Evolutionary conservation across 345 rosid genomes (phyloP).

Genomic region (Syzygium grande): DNA sequence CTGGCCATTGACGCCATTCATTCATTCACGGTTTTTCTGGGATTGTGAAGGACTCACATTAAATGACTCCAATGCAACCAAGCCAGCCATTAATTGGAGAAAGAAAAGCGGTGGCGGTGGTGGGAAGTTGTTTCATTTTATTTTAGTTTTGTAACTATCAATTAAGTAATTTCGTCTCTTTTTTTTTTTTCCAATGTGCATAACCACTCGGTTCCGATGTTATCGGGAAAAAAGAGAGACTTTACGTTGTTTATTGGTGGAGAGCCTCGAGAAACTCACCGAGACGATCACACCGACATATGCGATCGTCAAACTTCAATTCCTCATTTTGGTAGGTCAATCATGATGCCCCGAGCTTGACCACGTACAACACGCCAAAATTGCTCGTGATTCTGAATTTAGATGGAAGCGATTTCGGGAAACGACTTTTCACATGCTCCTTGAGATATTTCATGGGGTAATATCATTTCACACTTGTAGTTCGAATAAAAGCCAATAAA

Average conservation of each 20-base stretch:
- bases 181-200: accelerated
- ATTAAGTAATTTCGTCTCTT: not conserved
- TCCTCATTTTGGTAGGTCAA: not conserved
- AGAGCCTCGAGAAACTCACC: not conserved
- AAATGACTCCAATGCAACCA: not conserved
- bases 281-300: not conserved
- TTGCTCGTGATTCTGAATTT: not conserved
- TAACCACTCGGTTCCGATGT: not conserved
- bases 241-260: not conserved
- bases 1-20: not conserved
- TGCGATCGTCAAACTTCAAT: not conserved
- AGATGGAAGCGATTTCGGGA: accelerated
- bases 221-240: not conserved
- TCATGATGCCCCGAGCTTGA: not conserved
- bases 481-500: not conserved
- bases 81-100: not conserved
- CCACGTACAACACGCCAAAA: not conserved
- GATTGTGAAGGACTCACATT: not conserved
- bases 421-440: not conserved
- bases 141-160: not conserved
- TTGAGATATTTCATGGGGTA: accelerated
- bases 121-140: not conserved
- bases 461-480: accelerated
- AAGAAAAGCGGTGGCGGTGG: not conserved
- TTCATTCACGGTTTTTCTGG: not conserved